These are phyloP conservation scores for Metschnikowia orientalis DNA, from an alignment of 805 yeast genomes.

Conservation along the genomic window DNA sequence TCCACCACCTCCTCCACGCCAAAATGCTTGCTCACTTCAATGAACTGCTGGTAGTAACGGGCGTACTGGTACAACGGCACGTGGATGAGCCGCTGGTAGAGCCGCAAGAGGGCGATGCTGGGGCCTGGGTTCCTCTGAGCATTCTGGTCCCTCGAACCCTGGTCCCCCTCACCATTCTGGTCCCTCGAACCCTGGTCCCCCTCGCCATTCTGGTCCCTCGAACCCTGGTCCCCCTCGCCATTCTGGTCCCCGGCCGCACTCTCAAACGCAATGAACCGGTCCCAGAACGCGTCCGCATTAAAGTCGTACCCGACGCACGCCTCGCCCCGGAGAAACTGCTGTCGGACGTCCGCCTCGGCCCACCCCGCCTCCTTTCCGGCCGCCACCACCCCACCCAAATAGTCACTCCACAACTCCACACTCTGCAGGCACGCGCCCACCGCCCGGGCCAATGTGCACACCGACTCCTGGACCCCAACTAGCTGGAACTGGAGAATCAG, in stretches of 20 bases:
- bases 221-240: no score
- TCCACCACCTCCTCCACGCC: slow-evolving; percentile 25
- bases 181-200: no score
- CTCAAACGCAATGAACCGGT: slow-evolving; percentile 57
- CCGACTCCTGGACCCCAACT: slow-evolving; percentile 50
- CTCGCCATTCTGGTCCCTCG: no score
- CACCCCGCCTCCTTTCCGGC: slow-evolving; percentile 13
- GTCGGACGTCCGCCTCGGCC: slow-evolving; percentile 22
- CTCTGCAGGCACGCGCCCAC: slow-evolving; percentile 52
- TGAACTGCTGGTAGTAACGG: slow-evolving; percentile 55
- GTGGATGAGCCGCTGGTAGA: slow-evolving; percentile 43
- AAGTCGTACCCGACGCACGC: slow-evolving; percentile 63
- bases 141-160: no score
- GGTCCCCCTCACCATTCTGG: no score
- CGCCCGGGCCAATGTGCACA: slow-evolving; percentile 33
- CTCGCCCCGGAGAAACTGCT: slow-evolving; percentile 47
- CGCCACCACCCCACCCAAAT: slow-evolving; percentile 44
- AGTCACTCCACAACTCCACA: slow-evolving; percentile 67
- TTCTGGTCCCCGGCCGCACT: slow-evolving; percentile 12
- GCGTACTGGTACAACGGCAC: slow-evolving; percentile 88
- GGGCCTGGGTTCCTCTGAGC: slow-evolving; percentile 22
- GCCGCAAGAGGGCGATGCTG: slow-evolving; percentile 14
- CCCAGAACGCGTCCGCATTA: slow-evolving; percentile 80
- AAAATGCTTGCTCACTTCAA: slow-evolving; percentile 34
- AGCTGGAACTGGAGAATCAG: slow-evolving; percentile 52